Conservation (phyloP, 129 eudicot genomes). For the Chrysanthemum lavandulifolium region DNA sequence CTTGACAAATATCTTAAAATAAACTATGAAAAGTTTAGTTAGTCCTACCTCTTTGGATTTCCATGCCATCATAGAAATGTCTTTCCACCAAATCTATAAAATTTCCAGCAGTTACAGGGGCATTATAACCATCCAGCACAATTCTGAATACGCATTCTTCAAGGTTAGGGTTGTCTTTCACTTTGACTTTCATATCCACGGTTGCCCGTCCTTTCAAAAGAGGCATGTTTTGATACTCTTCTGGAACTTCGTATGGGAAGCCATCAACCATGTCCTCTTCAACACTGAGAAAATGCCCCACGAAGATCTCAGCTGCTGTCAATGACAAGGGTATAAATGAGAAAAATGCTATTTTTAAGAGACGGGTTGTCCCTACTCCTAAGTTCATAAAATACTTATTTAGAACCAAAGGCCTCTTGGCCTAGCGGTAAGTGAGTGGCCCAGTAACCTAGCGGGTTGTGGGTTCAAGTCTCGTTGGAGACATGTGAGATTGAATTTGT, state of each 20-base stretch:
- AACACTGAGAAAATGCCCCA: slow-evolving; percentile 99
- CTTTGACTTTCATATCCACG: slow-evolving; percentile 99
- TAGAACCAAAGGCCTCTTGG: background rate
- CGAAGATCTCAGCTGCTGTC: slow-evolving; percentile 99
- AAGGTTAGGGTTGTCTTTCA: slow-evolving; percentile 91
- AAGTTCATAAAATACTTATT: background rate
- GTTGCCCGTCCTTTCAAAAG: slow-evolving; percentile 92
- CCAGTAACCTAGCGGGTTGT: background rate
- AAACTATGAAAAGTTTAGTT: background rate
- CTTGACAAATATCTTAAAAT: slow-evolving; percentile 7
- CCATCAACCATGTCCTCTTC: slow-evolving; percentile 99
- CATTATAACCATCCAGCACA: slow-evolving; percentile 92
- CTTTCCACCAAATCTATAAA: slow-evolving; percentile 94
- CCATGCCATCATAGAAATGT: slow-evolving; percentile 99
- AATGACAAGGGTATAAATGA: slow-evolving; percentile 92
- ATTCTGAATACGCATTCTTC: slow-evolving; percentile 84
- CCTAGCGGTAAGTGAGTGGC: too few species aligned
- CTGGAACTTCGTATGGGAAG: slow-evolving; percentile 94
- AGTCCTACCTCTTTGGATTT: slow-evolving; percentile 82
- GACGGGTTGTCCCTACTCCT: slow-evolving; percentile 31
- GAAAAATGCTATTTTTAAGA: slow-evolving; percentile 44
- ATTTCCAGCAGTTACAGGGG: slow-evolving; percentile 97
- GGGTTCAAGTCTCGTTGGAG: background rate
- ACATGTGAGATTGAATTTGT: too few species aligned
- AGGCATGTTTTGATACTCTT: slow-evolving; percentile 91